Evolutionary conservation across 768 basidiomycete species (phyloP), one percentile per base, ranked within the genome.

Genomic region (Phanerochaete carnosa): DNA sequence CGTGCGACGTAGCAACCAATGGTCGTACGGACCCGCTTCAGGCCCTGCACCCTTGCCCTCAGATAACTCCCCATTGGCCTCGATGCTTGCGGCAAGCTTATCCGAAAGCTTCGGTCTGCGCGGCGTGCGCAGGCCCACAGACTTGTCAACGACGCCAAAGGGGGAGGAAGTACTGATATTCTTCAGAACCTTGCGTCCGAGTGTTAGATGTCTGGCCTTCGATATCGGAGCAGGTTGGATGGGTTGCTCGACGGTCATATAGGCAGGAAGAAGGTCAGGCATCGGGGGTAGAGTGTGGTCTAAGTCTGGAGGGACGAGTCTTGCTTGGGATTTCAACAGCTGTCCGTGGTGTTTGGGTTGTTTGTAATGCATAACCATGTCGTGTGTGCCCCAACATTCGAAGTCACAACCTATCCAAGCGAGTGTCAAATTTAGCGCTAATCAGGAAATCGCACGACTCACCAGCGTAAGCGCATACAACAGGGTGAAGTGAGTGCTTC

Each of bases 391-490:
- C 54, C 76, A 73, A 64, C 83, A 85, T 29, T 70, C 67, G 43
- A 80, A 75, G 19, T 82, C 72, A 62, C 89, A 90, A 45, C 75
- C 89, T 89, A 43, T 9, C 60, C 33, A 25, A 47, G 26, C 57
- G 46, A 68, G 47, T 61, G 59, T 45, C 39, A 43, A 37, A 30
- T 22, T 35, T 22, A 19, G 37, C 15, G 16, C 50, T 53, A 49
- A 5, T 11, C 25, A 6, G 19, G 26, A 5, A 29, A 9, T 54
- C 61, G 28, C 35, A 19, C 32, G 46, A 32, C 65, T 68, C 61
- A 89, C 89, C 85, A 75, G 78, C 59, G 66, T 79, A 83, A 5
- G 81, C 76, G 65, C 86, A 87, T 22, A 57, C 64, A 35, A 85
- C 67, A 23, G 77, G 72, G 37, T 68, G 60, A 22, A 72, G 65